phyloP scores from a whole-genome alignment of 1,139 yeast species.

The Yarrowia galli region DNA sequence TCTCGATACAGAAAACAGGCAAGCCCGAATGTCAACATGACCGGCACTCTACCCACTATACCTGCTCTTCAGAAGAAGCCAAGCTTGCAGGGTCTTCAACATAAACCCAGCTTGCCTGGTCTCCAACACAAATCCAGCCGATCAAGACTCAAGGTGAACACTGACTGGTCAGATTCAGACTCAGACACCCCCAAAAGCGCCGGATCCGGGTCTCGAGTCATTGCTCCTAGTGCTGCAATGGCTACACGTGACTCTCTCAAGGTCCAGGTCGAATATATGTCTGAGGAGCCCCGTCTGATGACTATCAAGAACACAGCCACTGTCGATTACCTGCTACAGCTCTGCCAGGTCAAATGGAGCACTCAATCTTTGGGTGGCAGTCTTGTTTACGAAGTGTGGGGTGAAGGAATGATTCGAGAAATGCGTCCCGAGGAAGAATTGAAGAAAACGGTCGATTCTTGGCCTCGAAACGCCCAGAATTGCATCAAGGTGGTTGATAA shows the following conservation, averaged over 20 bases:
- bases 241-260: constrained; percentile 14
- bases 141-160: constrained; percentile 23
- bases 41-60: neutral
- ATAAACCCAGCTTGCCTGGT: neutral
- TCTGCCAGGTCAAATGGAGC: constrained; percentile 31
- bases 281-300: constrained; percentile 17
- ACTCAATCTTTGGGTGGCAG: constrained; percentile 7
- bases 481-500: constrained; percentile 21
- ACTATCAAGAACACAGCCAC: constrained; percentile 22
- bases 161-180: constrained; percentile 28
- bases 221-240: constrained; percentile 16
- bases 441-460: constrained; percentile 27
- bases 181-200: constrained; percentile 23
- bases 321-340: constrained; percentile 23
- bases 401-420: constrained; percentile 26
- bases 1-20: constrained; percentile 29
- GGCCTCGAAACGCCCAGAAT: constrained; percentile 30
- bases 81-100: neutral
- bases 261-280: constrained; percentile 28
- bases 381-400: constrained; percentile 33
- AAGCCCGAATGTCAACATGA: constrained; percentile 11
- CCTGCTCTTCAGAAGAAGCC: constrained; percentile 1
- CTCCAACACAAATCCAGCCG: constrained; percentile 11
- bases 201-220: constrained; percentile 13
- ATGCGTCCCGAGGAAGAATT: constrained; percentile 21